Percentiles rank a stretch among this genome's conserved stretches.
Conservation (phyloP, 148 eudicot species). For the Simmondsia chinensis region DNA sequence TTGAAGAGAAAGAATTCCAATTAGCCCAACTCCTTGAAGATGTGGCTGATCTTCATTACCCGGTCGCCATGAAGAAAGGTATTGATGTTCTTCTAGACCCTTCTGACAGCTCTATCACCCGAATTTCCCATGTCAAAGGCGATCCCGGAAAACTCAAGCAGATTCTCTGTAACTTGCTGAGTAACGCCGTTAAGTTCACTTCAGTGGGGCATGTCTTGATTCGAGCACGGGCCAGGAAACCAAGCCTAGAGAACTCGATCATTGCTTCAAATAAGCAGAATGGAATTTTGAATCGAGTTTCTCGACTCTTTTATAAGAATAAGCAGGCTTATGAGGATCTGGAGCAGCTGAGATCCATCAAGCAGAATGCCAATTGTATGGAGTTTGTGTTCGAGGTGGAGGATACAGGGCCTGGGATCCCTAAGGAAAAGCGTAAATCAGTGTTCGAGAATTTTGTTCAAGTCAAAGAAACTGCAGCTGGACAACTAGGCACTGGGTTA, state of each 20-base stretch:
- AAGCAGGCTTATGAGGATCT: slow-evolving; percentile 13
- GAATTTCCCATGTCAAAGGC: slow-evolving; percentile 43
- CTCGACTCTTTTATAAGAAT: slow-evolving; percentile 18
- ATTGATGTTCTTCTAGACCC: slow-evolving; percentile 70
- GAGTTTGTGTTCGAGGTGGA: slow-evolving; percentile 75
- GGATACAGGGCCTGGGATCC: slow-evolving; percentile 81
- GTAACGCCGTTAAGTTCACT: slow-evolving; percentile 85
- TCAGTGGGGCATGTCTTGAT: slow-evolving; percentile 53
- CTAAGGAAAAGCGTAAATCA: slow-evolving; percentile 45
- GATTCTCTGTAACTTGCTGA: slow-evolving; percentile 54
- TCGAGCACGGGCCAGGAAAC: slow-evolving; percentile 53
- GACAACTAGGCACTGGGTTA: slow-evolving; percentile 71
- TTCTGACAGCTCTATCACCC: slow-evolving; percentile 43
- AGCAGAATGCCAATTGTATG: slow-evolving; percentile 34
- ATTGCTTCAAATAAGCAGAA: slow-evolving; percentile 29
- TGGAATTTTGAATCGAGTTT: slow-evolving; percentile 16
- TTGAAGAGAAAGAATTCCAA: slow-evolving; percentile 49
- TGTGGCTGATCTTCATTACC: slow-evolving; percentile 50
- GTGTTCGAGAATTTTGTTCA: slow-evolving; percentile 86
- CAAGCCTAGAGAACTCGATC: slow-evolving; percentile 21
- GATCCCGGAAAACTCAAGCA: slow-evolving; percentile 61
- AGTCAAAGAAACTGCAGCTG: slow-evolving; percentile 43
- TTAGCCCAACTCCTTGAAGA: slow-evolving; percentile 53
- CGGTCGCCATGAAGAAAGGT: slow-evolving; percentile 58
- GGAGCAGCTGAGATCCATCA: slow-evolving; percentile 16